Percentiles rank a stretch among this genome's conserved stretches.
phyloP scores from a whole-genome alignment of 1,139 yeast genomes.

The Yamadazyma pseudoaaseri region DNA sequence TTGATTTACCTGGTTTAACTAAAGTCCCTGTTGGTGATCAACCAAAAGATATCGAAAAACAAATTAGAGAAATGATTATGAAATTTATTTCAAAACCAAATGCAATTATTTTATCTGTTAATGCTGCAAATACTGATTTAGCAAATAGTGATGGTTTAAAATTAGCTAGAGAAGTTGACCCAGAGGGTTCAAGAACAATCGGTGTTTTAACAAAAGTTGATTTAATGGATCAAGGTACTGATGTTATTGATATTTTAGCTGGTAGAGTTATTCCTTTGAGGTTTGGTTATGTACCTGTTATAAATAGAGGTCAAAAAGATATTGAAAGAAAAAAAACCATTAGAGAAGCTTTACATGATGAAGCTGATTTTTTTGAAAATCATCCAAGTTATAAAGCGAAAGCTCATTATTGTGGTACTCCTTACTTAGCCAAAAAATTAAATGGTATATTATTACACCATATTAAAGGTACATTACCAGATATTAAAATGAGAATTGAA shows the following conservation, averaged over 20 bases:
- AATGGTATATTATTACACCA: constrained; percentile 89
- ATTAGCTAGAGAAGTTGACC: constrained; percentile 96
- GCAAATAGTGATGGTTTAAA: constrained; percentile 97
- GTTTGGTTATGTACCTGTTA: constrained; percentile 96
- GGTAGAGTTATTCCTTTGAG: constrained; percentile 95
- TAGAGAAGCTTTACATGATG: constrained; percentile 83
- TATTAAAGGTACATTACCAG: constrained; percentile 91
- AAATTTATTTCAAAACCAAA: constrained; percentile 94
- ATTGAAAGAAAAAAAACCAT: constrained; percentile 85
- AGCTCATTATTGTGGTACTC: constrained; percentile 93
- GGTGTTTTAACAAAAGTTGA: constrained; percentile 98
- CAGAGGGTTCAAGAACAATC: constrained; percentile 93
- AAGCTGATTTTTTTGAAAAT: constrained; percentile 69
- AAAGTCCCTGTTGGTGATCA: constrained; percentile 99
- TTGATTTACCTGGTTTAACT: constrained; percentile 96
- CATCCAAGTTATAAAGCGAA: constrained; percentile 80
- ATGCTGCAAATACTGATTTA: constrained; percentile 96
- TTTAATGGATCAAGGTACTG: constrained; percentile 98
- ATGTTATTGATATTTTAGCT: constrained; percentile 92
- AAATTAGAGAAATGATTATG: constrained; percentile 91
- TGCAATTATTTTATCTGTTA: constrained; percentile 92
- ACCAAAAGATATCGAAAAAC: constrained; percentile 95
- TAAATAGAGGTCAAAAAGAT: constrained; percentile 96
- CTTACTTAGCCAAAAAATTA: constrained; percentile 89
- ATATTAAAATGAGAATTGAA: constrained; percentile 87